A percentile compares a stretch with the other conserved stretches of the same genome.
These are phyloP conservation scores for Chaetomium olivaceum DNA, from an alignment of 2,329 filamentous ascomycete species.

Conservation along the genomic window DNA sequence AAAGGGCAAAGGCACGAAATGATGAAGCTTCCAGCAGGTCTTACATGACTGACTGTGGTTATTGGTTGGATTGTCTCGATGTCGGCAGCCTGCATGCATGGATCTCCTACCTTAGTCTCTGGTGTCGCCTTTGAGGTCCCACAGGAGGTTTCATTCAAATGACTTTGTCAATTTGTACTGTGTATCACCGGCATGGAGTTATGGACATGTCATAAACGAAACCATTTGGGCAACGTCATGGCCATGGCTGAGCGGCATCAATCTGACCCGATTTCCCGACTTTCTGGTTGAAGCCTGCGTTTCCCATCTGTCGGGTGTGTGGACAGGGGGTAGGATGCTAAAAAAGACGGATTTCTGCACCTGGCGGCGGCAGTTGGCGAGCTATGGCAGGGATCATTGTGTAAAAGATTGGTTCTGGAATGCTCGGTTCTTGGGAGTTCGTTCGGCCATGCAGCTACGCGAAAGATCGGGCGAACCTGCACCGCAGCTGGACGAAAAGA, in stretches of 20 bases:
- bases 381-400: conserved; percentile 12
- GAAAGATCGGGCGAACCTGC: neutral
- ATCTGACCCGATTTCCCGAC: neutral
- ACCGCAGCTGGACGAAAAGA: neutral
- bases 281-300: neutral
- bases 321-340: conserved; percentile 8
- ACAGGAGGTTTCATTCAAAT: neutral
- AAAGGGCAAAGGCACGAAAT: neutral
- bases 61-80: neutral
- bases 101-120: neutral
- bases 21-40: neutral
- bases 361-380: conserved; percentile 14
- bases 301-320: conserved; percentile 1
- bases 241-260: neutral
- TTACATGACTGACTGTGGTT: neutral
- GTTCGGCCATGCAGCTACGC: neutral
- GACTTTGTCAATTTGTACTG: neutral
- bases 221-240: neutral
- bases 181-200: neutral
- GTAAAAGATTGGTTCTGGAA: neutral
- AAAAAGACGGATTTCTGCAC: neutral
- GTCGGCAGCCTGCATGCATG: neutral
- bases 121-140: neutral
- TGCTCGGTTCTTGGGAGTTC: neutral
- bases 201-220: neutral